Evolutionary conservation across 2,329 filamentous ascomycete genomes (phyloP).

Genomic region (Epichloe coenophiala): DNA sequence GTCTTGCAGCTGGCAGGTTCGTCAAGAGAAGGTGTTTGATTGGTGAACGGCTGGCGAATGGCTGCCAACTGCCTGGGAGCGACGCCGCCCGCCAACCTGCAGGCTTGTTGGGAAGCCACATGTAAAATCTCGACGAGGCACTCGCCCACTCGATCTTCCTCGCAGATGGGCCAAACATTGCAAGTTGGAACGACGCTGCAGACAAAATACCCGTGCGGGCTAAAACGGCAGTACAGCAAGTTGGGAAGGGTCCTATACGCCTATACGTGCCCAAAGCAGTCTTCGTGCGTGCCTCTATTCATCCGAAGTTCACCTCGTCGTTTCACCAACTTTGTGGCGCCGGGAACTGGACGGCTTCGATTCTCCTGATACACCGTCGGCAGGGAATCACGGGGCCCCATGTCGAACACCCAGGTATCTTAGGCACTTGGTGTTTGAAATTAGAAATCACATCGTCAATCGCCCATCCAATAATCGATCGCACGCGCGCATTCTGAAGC

Average conservation of each 20-base stretch:
- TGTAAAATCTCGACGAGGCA: neutral
- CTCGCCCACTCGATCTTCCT: too few species aligned
- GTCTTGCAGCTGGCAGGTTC: neutral
- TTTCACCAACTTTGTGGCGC: neutral
- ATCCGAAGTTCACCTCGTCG: neutral
- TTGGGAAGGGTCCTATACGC: too few species aligned
- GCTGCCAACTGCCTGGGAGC: neutral
- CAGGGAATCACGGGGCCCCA: neutral
- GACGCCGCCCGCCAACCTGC: slow-evolving; percentile 1
- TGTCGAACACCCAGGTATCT: too few species aligned
- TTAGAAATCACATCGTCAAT: too few species aligned
- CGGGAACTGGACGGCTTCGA: neutral
- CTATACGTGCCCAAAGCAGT: too few species aligned
- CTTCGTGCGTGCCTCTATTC: neutral
- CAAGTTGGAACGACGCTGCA: too few species aligned
- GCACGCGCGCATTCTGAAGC: neutral
- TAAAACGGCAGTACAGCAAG: too few species aligned
- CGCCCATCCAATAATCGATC: too few species aligned
- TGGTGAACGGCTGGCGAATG: neutral
- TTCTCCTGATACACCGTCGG: neutral
- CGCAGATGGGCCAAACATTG: too few species aligned
- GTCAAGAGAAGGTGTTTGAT: neutral
- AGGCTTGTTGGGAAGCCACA: neutral
- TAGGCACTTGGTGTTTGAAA: too few species aligned
- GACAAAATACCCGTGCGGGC: too few species aligned